phyloP scores from a whole-genome alignment of 495 filamentous ascomycete species.

The Sphaerosporella brunnea region DNA sequence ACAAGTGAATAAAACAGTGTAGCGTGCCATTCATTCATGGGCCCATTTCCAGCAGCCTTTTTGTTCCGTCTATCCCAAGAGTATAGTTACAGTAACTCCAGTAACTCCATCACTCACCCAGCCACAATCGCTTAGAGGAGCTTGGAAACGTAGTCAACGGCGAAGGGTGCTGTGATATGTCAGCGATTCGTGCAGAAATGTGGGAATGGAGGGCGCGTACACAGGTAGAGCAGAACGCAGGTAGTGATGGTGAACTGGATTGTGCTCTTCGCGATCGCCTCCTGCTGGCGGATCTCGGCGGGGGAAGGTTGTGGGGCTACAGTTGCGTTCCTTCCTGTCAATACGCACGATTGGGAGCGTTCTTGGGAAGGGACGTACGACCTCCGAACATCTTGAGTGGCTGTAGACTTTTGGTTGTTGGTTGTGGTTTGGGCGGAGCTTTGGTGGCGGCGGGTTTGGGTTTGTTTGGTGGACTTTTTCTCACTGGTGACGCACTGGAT shows the following conservation, averaged over 20 bases:
- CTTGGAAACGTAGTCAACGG: constrained; percentile 57
- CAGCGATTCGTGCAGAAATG: neutral
- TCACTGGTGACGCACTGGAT: no score
- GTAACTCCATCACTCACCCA: no score
- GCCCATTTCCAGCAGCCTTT: no score
- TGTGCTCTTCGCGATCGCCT: constrained; percentile 51
- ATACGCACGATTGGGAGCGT: no score
- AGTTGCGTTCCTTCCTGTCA: constrained; percentile 7
- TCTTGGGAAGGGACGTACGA: constrained; percentile 25
- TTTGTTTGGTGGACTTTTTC: neutral
- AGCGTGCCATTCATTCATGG: no score
- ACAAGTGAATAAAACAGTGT: no score
- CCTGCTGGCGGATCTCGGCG: constrained; percentile 43
- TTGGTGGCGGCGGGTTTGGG: neutral
- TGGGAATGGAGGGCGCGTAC: constrained; percentile 32
- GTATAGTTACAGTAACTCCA: constrained; percentile 7
- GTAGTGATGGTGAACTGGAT: constrained; percentile 44
- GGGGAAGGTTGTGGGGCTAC: constrained; percentile 34
- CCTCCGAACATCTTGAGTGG: constrained; percentile 32
- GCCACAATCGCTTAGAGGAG: no score
- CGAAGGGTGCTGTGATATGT: constrained; percentile 51
- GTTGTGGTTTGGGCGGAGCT: neutral
- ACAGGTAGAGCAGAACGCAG: constrained; percentile 60
- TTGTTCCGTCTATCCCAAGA: constrained; percentile 6
- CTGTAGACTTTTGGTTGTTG: no score